Base-by-base conservation (phyloP, 1,284 basidiomycete genomes). In the Xerocomus nothofagi region DNA sequence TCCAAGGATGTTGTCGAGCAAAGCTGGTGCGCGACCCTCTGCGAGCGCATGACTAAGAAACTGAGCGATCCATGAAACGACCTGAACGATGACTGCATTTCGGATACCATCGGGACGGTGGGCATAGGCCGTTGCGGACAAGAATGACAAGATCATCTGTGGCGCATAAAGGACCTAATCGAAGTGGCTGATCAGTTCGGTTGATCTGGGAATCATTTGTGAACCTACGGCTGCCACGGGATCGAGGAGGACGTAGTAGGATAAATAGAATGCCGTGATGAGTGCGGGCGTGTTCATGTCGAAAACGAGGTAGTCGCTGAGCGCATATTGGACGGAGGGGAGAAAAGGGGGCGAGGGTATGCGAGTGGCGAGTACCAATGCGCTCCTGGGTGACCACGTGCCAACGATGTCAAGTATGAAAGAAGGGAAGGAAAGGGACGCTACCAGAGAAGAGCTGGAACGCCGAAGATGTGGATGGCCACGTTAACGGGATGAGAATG, bases 31-130 rank as follows among this genome's bases (percentile, higher is more conserved):
- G 30, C 93, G 81, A 48, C 81, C 80, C 69, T 96, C 93, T 23
- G 86, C 86, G 24, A 86, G 65, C 26, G 86, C 89, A 65, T 96
- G 93, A 12, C 91, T 91, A 29, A 87, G 63, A 70, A 96, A 93
- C 68, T 96, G 93, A 12, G 81, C 82, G 42, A 92, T 73, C 93
- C 93, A 96, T 24, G 78, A 81, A 27, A 77, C 61, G 29, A 71
- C 71, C 60, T 90, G 84, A 1, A 92, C 57, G 3, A 73, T 53
- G 31, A 67, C 63, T 5, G 84, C 84, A 27, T 74, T 59, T 3
- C 69, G 68, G 30, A 83, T 61, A 27, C 77, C 73, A 18, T 75
- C 72, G 12, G 70, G 69, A 49, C 62, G 74, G 55, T 75, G 71
- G 8, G 82, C 69, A 56, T 82, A 83, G 0, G 87, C 79, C 58